These are phyloP conservation scores for Cladophialophora chaetospira DNA, from an alignment of 2,329 filamentous ascomycete species.

Conservation along the genomic window DNA sequence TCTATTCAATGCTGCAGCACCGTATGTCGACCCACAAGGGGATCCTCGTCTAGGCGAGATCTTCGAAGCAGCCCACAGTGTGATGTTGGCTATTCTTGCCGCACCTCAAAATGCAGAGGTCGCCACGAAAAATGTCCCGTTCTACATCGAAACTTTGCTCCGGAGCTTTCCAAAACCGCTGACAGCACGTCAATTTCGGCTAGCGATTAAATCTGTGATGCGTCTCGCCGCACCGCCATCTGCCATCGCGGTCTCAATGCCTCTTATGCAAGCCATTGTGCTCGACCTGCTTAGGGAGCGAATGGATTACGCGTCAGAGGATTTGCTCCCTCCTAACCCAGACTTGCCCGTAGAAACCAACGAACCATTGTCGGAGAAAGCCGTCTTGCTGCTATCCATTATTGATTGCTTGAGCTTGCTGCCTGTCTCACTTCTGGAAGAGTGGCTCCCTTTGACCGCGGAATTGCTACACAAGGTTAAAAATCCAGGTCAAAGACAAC, in stretches of 20 bases:
- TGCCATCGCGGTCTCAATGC: constrained; percentile 69
- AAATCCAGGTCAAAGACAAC: constrained; percentile 63
- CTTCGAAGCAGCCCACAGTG: constrained; percentile 87
- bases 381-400: constrained; percentile 72
- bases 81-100: constrained; percentile 76
- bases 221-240: constrained; percentile 80
- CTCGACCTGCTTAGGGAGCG: constrained; percentile 76
- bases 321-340: constrained; percentile 47
- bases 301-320: constrained; percentile 57
- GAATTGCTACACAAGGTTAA: constrained; percentile 66
- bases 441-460: constrained; percentile 76
- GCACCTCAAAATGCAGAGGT: constrained; percentile 75
- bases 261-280: constrained; percentile 75
- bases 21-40: constrained; percentile 68
- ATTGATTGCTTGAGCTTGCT: constrained; percentile 78
- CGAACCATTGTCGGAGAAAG: constrained; percentile 69
- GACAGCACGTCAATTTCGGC: constrained; percentile 80
- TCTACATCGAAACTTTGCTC: constrained; percentile 81
- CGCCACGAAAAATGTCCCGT: constrained; percentile 71
- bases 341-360: constrained; percentile 38
- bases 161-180: constrained; percentile 76
- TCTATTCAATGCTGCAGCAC: constrained; percentile 71
- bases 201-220: constrained; percentile 84
- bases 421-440: constrained; percentile 68
- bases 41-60: constrained; percentile 64